A percentile compares a stretch with the other conserved stretches of the same genome.
phyloP scores from a whole-genome alignment of 352 stramenopile genomes.

The Chrysophaeum taylorii region DNA sequence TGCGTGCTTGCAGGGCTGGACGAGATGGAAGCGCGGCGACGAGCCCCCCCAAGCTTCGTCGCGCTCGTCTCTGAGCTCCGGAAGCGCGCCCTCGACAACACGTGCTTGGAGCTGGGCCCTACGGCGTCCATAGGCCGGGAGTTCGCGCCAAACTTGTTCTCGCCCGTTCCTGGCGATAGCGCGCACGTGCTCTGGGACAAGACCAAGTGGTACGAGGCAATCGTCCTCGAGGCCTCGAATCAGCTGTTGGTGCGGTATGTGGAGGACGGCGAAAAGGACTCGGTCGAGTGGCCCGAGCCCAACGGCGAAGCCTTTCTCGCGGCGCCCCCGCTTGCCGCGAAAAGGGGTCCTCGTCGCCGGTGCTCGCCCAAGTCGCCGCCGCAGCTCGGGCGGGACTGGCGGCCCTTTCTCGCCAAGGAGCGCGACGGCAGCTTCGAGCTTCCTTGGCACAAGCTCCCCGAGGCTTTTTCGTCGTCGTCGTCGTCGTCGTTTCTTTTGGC shows the following conservation, averaged over 20 bases:
- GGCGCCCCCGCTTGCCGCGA: neutral
- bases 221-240: neutral
- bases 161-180: neutral
- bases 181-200: neutral
- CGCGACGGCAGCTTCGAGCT: neutral
- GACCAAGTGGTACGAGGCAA: neutral
- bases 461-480: neutral
- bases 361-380: too few species aligned
- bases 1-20: neutral
- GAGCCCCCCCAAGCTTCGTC: neutral
- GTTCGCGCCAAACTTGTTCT: constrained; percentile 9
- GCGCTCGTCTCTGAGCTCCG: neutral
- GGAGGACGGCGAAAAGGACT: neutral
- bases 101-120: too few species aligned
- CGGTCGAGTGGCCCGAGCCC: neutral
- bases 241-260: neutral
- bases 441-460: neutral
- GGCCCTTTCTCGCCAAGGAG: neutral
- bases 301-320: neutral
- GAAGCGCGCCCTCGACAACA: too few species aligned
- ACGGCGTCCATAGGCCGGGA: neutral
- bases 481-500: neutral
- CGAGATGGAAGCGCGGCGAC: neutral
- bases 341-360: too few species aligned
- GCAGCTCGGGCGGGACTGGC: neutral